These are phyloP conservation scores for Chernovozyma sophiae-reginae DNA, from an alignment of 1,139 yeast species.

Conservation along the genomic window DNA sequence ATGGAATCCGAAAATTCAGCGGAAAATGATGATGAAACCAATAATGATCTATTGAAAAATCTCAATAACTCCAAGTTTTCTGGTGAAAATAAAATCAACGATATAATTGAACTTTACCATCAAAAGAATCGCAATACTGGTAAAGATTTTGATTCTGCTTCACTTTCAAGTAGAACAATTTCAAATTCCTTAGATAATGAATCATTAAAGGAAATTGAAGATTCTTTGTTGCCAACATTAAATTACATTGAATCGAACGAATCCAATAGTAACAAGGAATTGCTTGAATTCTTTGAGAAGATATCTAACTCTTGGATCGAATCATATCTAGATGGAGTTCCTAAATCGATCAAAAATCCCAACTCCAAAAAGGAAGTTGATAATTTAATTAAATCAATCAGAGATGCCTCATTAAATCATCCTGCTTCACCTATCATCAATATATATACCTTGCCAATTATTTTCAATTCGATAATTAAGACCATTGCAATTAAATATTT, in stretches of 20 bases:
- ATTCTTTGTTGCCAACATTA: too few relatives aligned
- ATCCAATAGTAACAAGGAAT: background rate
- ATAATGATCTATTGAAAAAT: background rate
- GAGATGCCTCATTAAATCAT: constrained; percentile 9
- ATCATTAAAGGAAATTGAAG: background rate
- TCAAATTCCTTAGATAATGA: background rate
- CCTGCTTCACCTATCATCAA: constrained; percentile 29
- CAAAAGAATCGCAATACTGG: background rate
- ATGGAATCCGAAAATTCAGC: constrained; percentile 4
- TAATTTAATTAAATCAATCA: background rate
- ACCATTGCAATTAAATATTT: constrained; percentile 22
- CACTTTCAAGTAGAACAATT: background rate
- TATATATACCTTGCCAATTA: constrained; percentile 33
- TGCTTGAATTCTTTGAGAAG: too few relatives aligned
- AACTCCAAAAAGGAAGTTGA: background rate
- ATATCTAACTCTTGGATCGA: background rate
- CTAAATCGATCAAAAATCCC: background rate
- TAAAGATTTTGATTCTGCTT: background rate
- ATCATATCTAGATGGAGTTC: background rate
- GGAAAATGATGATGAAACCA: background rate
- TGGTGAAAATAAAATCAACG: background rate
- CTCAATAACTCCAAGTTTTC: background rate
- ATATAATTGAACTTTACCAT: background rate
- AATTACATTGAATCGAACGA: background rate
- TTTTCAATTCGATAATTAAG: constrained; percentile 31